Evolutionary conservation across 305 asterid genomes (phyloP).

Genomic region (Fraxinus albicans): DNA sequence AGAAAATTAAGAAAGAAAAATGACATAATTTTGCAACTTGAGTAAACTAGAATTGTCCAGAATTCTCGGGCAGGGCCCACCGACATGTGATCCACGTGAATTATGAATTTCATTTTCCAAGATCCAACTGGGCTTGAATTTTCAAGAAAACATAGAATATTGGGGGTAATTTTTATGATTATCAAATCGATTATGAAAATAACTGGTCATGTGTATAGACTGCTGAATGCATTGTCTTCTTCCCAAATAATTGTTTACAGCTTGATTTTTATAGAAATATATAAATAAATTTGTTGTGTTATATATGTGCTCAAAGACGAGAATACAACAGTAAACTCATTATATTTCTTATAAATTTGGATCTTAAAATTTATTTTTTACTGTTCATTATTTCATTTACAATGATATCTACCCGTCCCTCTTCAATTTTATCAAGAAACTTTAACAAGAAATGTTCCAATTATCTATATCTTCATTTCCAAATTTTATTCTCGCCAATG

Average conservation of each 20-base stretch:
- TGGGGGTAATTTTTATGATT: not conserved
- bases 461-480: too few species aligned
- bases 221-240: slow-evolving; percentile 35
- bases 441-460: too few species aligned
- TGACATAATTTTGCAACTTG: not conserved
- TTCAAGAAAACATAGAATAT: slow-evolving; percentile 5
- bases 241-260: slow-evolving; percentile 21
- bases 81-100: slow-evolving; percentile 80
- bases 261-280: not conserved
- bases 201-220: slow-evolving; percentile 31
- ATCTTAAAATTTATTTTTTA: not conserved
- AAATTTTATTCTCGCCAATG: too few species aligned
- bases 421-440: too few species aligned
- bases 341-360: not conserved
- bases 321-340: too few species aligned
- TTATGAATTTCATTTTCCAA: slow-evolving; percentile 22
- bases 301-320: too few species aligned
- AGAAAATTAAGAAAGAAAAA: not conserved
- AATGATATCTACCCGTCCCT: not conserved
- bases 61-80: slow-evolving; percentile 36
- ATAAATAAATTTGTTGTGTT: too few species aligned
- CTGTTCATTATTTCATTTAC: not conserved
- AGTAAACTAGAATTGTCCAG: not conserved
- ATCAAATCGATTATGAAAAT: not conserved
- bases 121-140: slow-evolving; percentile 26